phyloP scores from a whole-genome alignment of 2,329 filamentous ascomycete species.

The Chaetomium sp. region DNA sequence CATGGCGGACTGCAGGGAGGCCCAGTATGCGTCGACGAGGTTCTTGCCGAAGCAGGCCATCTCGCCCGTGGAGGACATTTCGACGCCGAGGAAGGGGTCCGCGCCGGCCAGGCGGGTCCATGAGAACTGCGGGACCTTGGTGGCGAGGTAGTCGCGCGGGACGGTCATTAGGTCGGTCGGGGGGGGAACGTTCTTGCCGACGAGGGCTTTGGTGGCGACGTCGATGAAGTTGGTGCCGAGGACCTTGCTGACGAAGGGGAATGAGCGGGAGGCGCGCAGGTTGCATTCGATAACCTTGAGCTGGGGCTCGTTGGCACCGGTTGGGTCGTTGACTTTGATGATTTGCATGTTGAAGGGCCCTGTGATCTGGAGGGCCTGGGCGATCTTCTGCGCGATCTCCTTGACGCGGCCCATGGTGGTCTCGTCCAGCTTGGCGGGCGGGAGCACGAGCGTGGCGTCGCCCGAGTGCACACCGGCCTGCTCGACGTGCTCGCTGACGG shows the following conservation, averaged over 20 bases:
- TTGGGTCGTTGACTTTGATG: constrained; percentile 79
- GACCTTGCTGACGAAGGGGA: constrained; percentile 97
- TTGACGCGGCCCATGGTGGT: constrained; percentile 79
- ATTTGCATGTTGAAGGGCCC: constrained; percentile 99
- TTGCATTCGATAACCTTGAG: constrained; percentile 99
- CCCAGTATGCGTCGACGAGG: constrained; percentile 95
- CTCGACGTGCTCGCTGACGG: constrained; percentile 92
- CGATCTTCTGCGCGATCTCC: constrained; percentile 93
- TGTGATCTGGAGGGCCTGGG: constrained; percentile 93
- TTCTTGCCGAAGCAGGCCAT: constrained; percentile 98
- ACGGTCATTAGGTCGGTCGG: constrained; percentile 81
- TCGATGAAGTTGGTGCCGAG: constrained; percentile 96
- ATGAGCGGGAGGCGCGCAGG: constrained; percentile 91
- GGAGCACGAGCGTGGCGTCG: constrained; percentile 89
- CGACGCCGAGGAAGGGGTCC: constrained; percentile 94
- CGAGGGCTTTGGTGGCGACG: constrained; percentile 84
- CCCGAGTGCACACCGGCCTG: constrained; percentile 97
- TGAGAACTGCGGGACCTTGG: constrained; percentile 97
- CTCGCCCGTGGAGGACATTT: constrained; percentile 95
- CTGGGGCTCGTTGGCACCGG: constrained; percentile 60
- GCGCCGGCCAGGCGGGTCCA: constrained; percentile 97
- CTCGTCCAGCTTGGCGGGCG: constrained; percentile 73
- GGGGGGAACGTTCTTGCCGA: constrained; percentile 76
- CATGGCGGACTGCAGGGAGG: constrained; percentile 93
- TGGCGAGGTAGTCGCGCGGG: constrained; percentile 87